Percentiles rank a stretch among this genome's conserved stretches.
Evolutionary conservation across 768 basidiomycete species (phyloP).

Genomic region (Pholiota molesta): DNA sequence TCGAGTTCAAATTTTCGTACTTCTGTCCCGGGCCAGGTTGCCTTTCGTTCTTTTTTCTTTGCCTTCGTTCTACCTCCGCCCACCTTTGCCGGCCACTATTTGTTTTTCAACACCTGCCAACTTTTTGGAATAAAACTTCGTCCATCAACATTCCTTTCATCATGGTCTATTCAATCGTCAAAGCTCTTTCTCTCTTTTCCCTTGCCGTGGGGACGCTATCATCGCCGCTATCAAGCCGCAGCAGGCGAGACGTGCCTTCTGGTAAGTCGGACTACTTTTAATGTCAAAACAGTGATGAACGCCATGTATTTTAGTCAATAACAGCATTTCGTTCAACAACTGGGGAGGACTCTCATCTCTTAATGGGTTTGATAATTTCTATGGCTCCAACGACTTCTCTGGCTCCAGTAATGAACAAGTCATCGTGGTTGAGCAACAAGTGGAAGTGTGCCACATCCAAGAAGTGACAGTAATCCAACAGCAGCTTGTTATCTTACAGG

Average conservation of each 20-base stretch:
- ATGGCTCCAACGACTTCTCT: constrained; percentile 38
- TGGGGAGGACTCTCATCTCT: constrained; percentile 37
- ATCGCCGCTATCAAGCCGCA: constrained; percentile 14
- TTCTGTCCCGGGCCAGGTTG: constrained; percentile 23
- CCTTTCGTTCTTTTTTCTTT: constrained; percentile 12
- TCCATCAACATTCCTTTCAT: constrained; percentile 11
- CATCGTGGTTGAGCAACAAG: constrained; percentile 25
- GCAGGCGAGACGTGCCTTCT: constrained; percentile 10
- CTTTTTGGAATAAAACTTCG: background rate
- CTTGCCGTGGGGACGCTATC: constrained; percentile 12
- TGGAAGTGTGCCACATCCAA: constrained; percentile 32
- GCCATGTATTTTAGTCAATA: background rate
- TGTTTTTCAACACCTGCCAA: constrained; percentile 10
- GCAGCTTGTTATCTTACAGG: constrained; percentile 35
- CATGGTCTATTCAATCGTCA: constrained; percentile 17
- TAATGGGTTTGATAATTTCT: constrained; percentile 39
- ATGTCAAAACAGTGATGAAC: no score
- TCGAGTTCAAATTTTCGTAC: constrained; percentile 11
- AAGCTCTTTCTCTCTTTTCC: constrained; percentile 15
- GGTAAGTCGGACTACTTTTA: constrained; percentile 5
- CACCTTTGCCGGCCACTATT: constrained; percentile 13
- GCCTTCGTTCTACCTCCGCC: constrained; percentile 7
- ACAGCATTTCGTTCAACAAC: constrained; percentile 33
- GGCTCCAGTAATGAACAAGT: constrained; percentile 30
- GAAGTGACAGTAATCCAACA: constrained; percentile 35